These are phyloP conservation scores for Ajuga chamaepitys DNA, from an alignment of 257 asterid species.

Conservation along the genomic window DNA sequence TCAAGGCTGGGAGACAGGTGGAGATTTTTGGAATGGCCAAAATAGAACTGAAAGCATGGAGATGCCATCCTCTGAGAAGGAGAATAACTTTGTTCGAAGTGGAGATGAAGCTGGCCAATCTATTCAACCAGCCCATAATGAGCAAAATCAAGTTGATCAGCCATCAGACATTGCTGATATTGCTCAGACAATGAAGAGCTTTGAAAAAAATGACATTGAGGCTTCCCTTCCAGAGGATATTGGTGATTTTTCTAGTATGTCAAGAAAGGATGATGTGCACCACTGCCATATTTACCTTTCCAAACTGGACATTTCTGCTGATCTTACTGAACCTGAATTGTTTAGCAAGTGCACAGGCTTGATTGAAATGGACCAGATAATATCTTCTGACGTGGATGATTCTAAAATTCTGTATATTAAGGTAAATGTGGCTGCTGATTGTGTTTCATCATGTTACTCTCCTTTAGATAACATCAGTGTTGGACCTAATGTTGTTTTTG, in stretches of 20 bases:
- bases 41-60: constrained; percentile 54
- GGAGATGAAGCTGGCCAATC: constrained; percentile 44
- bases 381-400: constrained; percentile 32
- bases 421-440: constrained; percentile 38
- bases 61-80: constrained; percentile 49
- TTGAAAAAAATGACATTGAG: constrained; percentile 35
- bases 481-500: not conserved
- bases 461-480: not conserved
- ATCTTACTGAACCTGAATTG: constrained; percentile 72
- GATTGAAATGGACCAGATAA: constrained; percentile 32
- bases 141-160: constrained; percentile 39
- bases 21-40: constrained; percentile 66
- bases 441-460: not conserved
- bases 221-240: constrained; percentile 29
- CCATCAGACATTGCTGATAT: constrained; percentile 39
- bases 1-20: constrained; percentile 57
- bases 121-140: constrained; percentile 36
- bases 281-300: constrained; percentile 50
- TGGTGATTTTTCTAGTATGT: constrained; percentile 19
- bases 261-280: constrained; percentile 37
- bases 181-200: constrained; percentile 27
- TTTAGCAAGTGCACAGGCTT: constrained; percentile 48
- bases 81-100: constrained; percentile 35
- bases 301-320: constrained; percentile 80
- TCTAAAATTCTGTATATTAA: constrained; percentile 44